A percentile compares a stretch with the other conserved stretches of the same genome.
These are phyloP conservation scores for Bimuria novae-zelandiae DNA, from an alignment of 2,329 filamentous ascomycete genomes.

Conservation along the genomic window DNA sequence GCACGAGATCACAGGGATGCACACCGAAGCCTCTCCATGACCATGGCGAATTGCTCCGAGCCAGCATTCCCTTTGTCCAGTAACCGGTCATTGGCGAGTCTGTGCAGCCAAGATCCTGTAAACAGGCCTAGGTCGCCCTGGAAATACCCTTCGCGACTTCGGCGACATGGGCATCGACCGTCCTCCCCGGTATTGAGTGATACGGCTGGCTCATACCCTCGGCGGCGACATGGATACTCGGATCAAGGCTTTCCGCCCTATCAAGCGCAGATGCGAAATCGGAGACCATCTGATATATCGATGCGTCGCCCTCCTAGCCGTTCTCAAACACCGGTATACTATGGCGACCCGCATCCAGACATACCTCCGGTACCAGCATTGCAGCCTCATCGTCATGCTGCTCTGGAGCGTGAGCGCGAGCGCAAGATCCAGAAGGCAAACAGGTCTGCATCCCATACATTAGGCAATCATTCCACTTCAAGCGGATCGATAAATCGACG, in stretches of 20 bases:
- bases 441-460: constrained; percentile 5
- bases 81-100: constrained; percentile 51
- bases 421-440: constrained; percentile 22
- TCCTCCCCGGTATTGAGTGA: constrained; percentile 53
- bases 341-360: constrained; percentile 16
- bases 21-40: constrained; percentile 51
- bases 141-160: constrained; percentile 49
- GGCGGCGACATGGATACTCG: constrained; percentile 20
- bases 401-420: constrained; percentile 27
- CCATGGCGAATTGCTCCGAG: constrained; percentile 41
- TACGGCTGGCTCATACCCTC: constrained; percentile 23
- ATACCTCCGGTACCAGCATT: constrained; percentile 31
- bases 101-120: constrained; percentile 47
- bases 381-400: constrained; percentile 23
- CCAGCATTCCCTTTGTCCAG: constrained; percentile 44
- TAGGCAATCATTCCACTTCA: constrained; percentile 33
- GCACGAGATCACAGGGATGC: constrained; percentile 36
- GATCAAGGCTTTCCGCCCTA: constrained; percentile 7
- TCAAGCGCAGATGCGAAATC: constrained; percentile 26
- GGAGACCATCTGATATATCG: constrained; percentile 31
- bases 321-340: constrained; percentile 18
- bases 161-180: constrained; percentile 49
- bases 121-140: constrained; percentile 47
- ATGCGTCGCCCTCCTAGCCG: constrained; percentile 27
- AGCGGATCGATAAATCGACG: constrained; percentile 38